Conservation (phyloP, 2,329 filamentous ascomycete species). For the Ilyonectria destructans region DNA sequence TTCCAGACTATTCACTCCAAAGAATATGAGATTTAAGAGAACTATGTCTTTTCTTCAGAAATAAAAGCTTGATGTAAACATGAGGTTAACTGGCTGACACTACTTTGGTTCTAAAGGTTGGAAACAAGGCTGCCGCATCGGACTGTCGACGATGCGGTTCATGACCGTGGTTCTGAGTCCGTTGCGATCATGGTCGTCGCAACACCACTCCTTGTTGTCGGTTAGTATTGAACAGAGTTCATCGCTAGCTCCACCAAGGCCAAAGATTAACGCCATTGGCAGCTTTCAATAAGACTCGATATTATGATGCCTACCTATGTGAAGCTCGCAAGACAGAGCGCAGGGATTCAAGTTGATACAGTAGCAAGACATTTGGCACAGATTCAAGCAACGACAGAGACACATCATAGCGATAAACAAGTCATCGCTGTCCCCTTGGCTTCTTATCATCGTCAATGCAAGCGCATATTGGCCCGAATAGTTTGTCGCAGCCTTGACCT, state of each 20-base stretch:
- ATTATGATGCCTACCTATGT: neutral
- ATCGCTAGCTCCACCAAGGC: neutral
- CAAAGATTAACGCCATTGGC: neutral
- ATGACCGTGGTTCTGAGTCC: neutral
- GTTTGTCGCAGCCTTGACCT: constrained; percentile 2
- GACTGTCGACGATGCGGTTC: neutral
- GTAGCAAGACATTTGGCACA: no score
- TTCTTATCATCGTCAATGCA: neutral
- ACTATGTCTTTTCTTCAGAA: neutral
- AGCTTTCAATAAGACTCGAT: neutral
- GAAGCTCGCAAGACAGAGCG: neutral
- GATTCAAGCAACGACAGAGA: neutral
- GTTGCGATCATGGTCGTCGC: neutral
- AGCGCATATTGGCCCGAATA: neutral
- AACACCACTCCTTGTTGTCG: constrained; percentile 1
- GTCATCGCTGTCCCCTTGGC: neutral
- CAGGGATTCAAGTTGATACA: no score
- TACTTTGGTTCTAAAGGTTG: neutral
- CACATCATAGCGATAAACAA: neutral
- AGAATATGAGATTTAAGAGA: neutral
- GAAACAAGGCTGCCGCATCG: neutral
- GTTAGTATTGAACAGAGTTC: neutral
- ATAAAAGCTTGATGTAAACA: neutral
- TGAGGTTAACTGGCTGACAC: neutral
- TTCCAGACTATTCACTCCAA: neutral